phyloP scores from a whole-genome alignment of 1,284 basidiomycete genomes.

The Rhodotorula sp. region DNA sequence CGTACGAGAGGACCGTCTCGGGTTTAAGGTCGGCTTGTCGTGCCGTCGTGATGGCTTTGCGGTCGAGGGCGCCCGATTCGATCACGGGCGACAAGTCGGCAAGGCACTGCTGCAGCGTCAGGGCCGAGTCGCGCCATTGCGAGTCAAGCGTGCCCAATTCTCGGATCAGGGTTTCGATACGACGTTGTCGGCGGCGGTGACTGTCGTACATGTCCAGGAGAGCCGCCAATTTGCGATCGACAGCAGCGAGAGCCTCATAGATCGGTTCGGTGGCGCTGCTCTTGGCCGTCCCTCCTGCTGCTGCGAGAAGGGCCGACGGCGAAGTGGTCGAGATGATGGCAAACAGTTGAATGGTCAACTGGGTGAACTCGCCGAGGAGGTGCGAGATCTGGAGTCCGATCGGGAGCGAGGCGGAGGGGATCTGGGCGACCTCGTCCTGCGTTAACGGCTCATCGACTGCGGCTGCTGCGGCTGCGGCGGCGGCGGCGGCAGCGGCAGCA shows the following conservation, averaged over 20 bases:
- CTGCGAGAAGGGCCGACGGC: background rate
- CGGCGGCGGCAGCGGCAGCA: too few species aligned
- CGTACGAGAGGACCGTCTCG: slow-evolving; percentile 39
- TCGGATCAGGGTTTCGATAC: slow-evolving; percentile 19
- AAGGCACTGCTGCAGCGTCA: slow-evolving; percentile 11
- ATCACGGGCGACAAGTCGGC: slow-evolving; percentile 18
- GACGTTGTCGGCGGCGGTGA: slow-evolving; percentile 21
- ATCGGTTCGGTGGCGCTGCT: slow-evolving; percentile 1
- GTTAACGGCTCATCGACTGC: background rate
- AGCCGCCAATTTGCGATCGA: slow-evolving; percentile 25
- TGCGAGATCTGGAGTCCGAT: slow-evolving; percentile 30
- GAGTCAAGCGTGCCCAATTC: slow-evolving; percentile 5
- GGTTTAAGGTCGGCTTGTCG: background rate
- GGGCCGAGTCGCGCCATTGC: slow-evolving; percentile 1
- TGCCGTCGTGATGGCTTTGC: slow-evolving; percentile 12
- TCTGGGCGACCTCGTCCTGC: slow-evolving; percentile 19
- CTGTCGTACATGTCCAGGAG: slow-evolving; percentile 23
- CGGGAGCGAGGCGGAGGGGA: slow-evolving; percentile 30
- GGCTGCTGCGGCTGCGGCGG: too few species aligned
- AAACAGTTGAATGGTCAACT: slow-evolving; percentile 31
- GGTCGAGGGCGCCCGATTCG: slow-evolving; percentile 24
- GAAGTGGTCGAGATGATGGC: slow-evolving; percentile 17
- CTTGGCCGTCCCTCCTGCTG: background rate
- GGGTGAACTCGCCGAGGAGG: slow-evolving; percentile 25
- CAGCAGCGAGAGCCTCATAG: slow-evolving; percentile 7